Evolutionary conservation across 495 filamentous ascomycete genomes (phyloP), one percentile per base, ranked within the genome.

Genomic region (Hypoxylon subgilvum): DNA sequence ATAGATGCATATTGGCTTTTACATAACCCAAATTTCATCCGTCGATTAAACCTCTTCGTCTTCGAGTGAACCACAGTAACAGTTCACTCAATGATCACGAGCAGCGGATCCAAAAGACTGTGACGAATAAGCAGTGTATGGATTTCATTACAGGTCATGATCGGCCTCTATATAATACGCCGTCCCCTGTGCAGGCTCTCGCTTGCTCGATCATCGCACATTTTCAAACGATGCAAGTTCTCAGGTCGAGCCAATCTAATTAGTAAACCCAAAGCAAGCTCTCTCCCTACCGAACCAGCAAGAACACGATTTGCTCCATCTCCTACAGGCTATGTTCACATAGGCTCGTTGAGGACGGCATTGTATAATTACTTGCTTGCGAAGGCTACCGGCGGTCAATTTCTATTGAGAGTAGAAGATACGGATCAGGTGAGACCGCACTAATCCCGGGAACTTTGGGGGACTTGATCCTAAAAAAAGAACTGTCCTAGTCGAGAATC

Each of bases 271-370:
- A 57, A 31, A 16, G 14, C 14, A 27, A 38, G 14, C 43, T 38
- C 21, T 39, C 75, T 84, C 22, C 88, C 88, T 40, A 71, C 79
- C 6, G 68, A 62, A 0, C 91, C 94, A 36, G 91, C 89, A 21
- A 82, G 94, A 52, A 97, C 94, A 18, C 87, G 94, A 38, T 98
- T 98, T 74, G 94, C 94, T 1, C 94, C 94, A 12, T 97, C 93
- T 2, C 94, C 94, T 2, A 98, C 94, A 6, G 94, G 94, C 13
- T 90, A 91, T 70, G 79, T 97, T 13, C 94, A 98, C 73, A 81
- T 98, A 27, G 94, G 94, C 25, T 94, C 90, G 7, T 71, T 98
- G 43, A 80, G 94, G 54, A 98, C 94, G 1, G 95, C 95, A 0
- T 70, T 98, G 14, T 97, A 87, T 79, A 97, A 94, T 68, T 97